Conservation (phyloP, 2,329 filamentous ascomycete genomes). For the Cadophora sp. region DNA sequence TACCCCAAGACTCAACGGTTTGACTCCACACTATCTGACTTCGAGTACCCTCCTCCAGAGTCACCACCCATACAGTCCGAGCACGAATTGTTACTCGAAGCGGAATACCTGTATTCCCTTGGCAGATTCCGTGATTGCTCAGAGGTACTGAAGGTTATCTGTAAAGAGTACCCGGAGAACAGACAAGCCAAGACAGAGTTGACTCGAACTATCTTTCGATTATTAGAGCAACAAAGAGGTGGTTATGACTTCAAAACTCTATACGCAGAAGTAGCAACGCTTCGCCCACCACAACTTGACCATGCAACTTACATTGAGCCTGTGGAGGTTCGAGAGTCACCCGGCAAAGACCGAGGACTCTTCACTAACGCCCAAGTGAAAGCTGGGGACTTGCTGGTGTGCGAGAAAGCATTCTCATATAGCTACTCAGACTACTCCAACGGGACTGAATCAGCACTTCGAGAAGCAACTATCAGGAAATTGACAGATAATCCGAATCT, state of each 20-base stretch:
- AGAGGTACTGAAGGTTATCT: constrained; percentile 21
- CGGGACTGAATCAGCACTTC: constrained; percentile 21
- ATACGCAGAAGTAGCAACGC: constrained; percentile 25
- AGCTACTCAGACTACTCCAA: constrained; percentile 17
- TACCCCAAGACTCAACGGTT: background rate
- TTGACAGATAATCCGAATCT: constrained; percentile 26
- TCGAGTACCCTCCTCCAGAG: constrained; percentile 5
- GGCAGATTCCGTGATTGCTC: constrained; percentile 23
- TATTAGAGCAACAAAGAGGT: constrained; percentile 30
- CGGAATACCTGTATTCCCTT: constrained; percentile 18
- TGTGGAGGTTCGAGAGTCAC: constrained; percentile 22
- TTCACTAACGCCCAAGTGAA: constrained; percentile 30
- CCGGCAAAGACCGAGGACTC: constrained; percentile 20
- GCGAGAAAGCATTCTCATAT: constrained; percentile 34
- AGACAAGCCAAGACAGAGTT: constrained; percentile 14
- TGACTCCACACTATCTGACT: background rate
- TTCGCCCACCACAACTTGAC: constrained; percentile 24
- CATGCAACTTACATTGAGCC: constrained; percentile 30
- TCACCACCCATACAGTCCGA: background rate
- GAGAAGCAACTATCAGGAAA: constrained; percentile 25
- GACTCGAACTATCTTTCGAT: constrained; percentile 19
- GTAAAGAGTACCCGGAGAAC: constrained; percentile 23
- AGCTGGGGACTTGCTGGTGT: constrained; percentile 31
- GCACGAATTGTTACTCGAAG: background rate
- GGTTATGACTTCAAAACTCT: constrained; percentile 30